Evolutionary conservation across 2,329 filamentous ascomycete genomes (phyloP), one percentile per base, ranked within the genome.

Genomic region (Alternaria sp.): DNA sequence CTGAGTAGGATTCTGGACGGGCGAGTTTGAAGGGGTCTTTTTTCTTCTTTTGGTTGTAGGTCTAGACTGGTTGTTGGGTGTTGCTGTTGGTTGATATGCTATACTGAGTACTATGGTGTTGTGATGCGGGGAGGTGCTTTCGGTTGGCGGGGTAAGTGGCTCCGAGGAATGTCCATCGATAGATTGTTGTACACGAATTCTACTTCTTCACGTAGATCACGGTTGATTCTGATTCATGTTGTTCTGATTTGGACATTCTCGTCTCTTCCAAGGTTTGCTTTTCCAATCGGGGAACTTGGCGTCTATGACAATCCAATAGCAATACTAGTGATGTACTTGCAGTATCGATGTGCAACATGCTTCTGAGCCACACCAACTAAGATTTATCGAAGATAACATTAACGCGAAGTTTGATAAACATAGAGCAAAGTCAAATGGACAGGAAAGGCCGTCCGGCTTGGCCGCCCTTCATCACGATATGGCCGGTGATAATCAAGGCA

Each of bases 111-210:
- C 36, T 40, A 5, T 40, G 36, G 36, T 40, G 36, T 40, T 40
- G 46, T 19, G 25, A 30, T 49, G 26, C 54, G 26, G 44, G 44
- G 45, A 45, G 36, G 9, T 62, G 19, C 30, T 45, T 40, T 50
- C 56, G 45, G 57, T 59, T 21, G 50, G 49, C 60, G 60, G 60
- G 56, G 56, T 50, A 62, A 62, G 49, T 45, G 54, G 12, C 50
- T 32, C 56, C 60, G 56, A 54, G 44, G 6, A 25, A n/a, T 26
- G 0, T n/a, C 15, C 32, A 36, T 36, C 2, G 32, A 32, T 32
- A 23, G 9, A 12, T 15, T 36, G 15, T n/a, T 50, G 23, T 13
- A 59, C 21, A 36, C 45, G 17, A 36, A 11, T 26, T 3, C 23
- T 21, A 26, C n/a, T 47, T 6, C 19, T 12, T 36, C 8, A 26